A percentile compares a stretch with the other conserved stretches of the same genome.
These are phyloP conservation scores for Cicer pinnatifidum DNA, from an alignment of 306 rosid genomes.

Conservation along the genomic window DNA sequence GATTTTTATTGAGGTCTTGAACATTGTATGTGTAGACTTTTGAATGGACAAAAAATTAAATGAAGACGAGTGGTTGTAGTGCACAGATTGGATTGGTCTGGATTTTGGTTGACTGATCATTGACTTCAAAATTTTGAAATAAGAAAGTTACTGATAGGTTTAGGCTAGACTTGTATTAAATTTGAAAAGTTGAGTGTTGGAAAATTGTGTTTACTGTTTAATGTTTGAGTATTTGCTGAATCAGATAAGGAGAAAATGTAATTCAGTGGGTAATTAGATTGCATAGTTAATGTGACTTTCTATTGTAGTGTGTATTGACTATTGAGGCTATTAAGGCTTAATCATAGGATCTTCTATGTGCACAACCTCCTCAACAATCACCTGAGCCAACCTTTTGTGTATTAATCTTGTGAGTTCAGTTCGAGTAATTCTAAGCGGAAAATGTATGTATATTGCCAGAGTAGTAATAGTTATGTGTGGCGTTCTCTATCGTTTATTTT, in stretches of 20 bases:
- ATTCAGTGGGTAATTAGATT: constrained; percentile 14
- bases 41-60: neutral
- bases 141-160: constrained; percentile 8
- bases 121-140: constrained; percentile 24
- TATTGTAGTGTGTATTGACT: constrained; percentile 21
- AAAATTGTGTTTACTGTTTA: constrained; percentile 1
- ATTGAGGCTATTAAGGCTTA: constrained; percentile 14
- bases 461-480: constrained; percentile 4
- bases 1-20: neutral
- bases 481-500: constrained; percentile 19
- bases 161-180: constrained; percentile 11
- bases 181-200: constrained; percentile 35
- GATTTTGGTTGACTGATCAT: constrained; percentile 14
- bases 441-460: constrained; percentile 3
- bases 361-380: neutral
- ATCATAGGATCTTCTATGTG: neutral
- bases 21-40: neutral
- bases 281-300: neutral
- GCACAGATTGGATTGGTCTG: constrained; percentile 29
- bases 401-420: constrained; percentile 24
- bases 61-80: neutral
- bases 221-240: constrained; percentile 28
- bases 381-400: constrained; percentile 1
- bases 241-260: constrained; percentile 4
- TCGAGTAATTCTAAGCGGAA: constrained; percentile 16